Base-by-base conservation (phyloP, 1,284 basidiomycete species). In the Naganishia cerealis region DNA sequence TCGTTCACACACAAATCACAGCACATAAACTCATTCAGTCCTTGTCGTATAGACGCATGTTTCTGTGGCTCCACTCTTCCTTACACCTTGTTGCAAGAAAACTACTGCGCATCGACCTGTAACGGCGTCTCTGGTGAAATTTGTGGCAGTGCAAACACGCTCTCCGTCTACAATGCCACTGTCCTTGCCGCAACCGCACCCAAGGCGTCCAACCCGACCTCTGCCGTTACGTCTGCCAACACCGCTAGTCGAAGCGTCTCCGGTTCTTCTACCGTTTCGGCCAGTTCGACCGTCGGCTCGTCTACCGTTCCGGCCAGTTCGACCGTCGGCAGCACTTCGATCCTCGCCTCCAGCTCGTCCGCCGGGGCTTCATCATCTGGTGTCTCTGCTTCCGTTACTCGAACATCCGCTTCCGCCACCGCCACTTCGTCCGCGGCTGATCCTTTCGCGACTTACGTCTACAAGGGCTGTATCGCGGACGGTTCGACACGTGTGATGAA, bases 101-200 rank as follows among this genome's bases (percentile, higher is more conserved):
- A 56, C 15, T 50, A 67, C 55, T 75, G 75, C 57, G 68, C 69
- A 21, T 62, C 68, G n/a, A 40, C 54, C 1, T 76, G 74, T 65
- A 66, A 66, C 40, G 76, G 75, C 24, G 74, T 74, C 59, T 66
- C 66, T 0, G 54, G 70, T 12, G 67, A 77, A 40, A 71, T 62
- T 4, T 77, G 76, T 70, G 76, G 76, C 46, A 43, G 43, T 39
- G 38, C 57, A 13, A 50, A 36, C 26, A 55, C 55, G 21, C 52
- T 70, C 29, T 57, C 54, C 3, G 63, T 66, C 3, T 66, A 66
- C 63, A 52, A 66, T 29, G 42, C 55, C 18, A 56, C 40, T 5
- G 3, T 38, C 10, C 42, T 66, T 9, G 63, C 63, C 15, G 54
- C 54, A 15, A 48, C 55, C 2, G 63, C 38, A 26, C 55, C 63